These are phyloP conservation scores for Fusarium irregulare DNA, from an alignment of 2,329 filamentous ascomycete genomes.

Conservation along the genomic window DNA sequence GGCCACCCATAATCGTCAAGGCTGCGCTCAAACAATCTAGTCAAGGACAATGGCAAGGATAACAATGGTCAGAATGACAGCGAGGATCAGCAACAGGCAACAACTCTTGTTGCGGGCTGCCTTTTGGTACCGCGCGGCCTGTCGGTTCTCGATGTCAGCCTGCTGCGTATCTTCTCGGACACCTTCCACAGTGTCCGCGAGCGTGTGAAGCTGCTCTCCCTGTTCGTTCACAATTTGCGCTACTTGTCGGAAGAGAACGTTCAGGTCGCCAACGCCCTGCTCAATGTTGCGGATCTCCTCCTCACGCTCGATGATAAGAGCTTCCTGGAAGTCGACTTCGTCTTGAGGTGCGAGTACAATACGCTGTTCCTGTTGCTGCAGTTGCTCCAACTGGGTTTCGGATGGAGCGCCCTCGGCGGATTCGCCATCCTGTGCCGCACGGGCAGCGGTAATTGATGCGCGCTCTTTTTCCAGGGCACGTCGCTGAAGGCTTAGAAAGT, in stretches of 20 bases:
- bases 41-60: slow-evolving; percentile 86
- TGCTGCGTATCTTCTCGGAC: slow-evolving; percentile 84
- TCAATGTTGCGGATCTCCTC: slow-evolving; percentile 98
- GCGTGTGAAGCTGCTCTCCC: slow-evolving; percentile 87
- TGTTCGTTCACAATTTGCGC: slow-evolving; percentile 97
- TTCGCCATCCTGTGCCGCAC: slow-evolving; percentile 78
- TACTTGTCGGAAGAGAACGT: slow-evolving; percentile 97
- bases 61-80: slow-evolving; percentile 89
- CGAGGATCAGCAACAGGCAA: slow-evolving; percentile 87
- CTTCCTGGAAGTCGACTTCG: slow-evolving; percentile 98
- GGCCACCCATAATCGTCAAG: slow-evolving; percentile 24
- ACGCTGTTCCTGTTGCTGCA: slow-evolving; percentile 74
- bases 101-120: slow-evolving; percentile 94
- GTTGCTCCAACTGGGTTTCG: slow-evolving; percentile 62
- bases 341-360: slow-evolving; percentile 87
- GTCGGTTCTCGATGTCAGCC: slow-evolving; percentile 85
- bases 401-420: slow-evolving; percentile 49
- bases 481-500: slow-evolving; percentile 93
- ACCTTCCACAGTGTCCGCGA: slow-evolving; percentile 87
- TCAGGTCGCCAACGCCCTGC: slow-evolving; percentile 93
- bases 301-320: slow-evolving; percentile 94
- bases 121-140: slow-evolving; percentile 92
- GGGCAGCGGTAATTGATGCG: slow-evolving; percentile 83
- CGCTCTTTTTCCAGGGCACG: slow-evolving; percentile 92
- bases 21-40: slow-evolving; percentile 52